Base-by-base conservation (phyloP, 2,329 filamentous ascomycete genomes). In the Fusarium pseudograminearum region DNA sequence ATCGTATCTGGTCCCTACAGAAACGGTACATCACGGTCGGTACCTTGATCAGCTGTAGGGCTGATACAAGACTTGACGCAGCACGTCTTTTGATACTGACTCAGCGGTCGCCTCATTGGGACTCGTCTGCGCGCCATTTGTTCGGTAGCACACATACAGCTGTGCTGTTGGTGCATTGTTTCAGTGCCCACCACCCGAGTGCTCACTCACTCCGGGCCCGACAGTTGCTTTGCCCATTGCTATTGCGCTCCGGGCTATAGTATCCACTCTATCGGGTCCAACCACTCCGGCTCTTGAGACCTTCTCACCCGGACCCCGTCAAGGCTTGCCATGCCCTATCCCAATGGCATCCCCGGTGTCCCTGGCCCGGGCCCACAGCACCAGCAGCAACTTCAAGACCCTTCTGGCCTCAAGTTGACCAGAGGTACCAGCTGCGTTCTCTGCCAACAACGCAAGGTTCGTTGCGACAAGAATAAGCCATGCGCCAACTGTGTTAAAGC, bases 361-460 rank as follows among this genome's bases (percentile, higher is more conserved):
- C 61, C 69, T 40, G 73, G 69, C 51, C 59, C 68, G 57, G 65
- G 61, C 53, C 71, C 71, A 57, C 75, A 72, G 31, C 59, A 63
- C 12, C 60, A 56, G 9, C 52, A 57, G 16, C 46, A 57, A 42
- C 74, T 73, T 47, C 65, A 71, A 28, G 84, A 86, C 63, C 74
- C 81, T 55, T 80, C 82, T 40, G 78, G 80, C 57, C 77, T 86
- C 70, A 89, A 89, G 77, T 78, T 89, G 71, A 88, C 86, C 40
- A 83, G 87, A 51, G 86, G 86, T 61, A 86, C 87, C 65, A 88
- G 86, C 64, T 95, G 92, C 74, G 84, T 93, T 16, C 83, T 90
- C 22, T 95, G 92, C 75, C 91, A 94, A 76, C 90, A 92, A 76
- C 88, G 91, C 65, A 93, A 93, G 77, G 86, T 93, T 42, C 89